A percentile compares a stretch with the other conserved stretches of the same genome.
These are phyloP conservation scores for Phytophthora melonis DNA, from an alignment of 352 stramenopile genomes.

Conservation along the genomic window DNA sequence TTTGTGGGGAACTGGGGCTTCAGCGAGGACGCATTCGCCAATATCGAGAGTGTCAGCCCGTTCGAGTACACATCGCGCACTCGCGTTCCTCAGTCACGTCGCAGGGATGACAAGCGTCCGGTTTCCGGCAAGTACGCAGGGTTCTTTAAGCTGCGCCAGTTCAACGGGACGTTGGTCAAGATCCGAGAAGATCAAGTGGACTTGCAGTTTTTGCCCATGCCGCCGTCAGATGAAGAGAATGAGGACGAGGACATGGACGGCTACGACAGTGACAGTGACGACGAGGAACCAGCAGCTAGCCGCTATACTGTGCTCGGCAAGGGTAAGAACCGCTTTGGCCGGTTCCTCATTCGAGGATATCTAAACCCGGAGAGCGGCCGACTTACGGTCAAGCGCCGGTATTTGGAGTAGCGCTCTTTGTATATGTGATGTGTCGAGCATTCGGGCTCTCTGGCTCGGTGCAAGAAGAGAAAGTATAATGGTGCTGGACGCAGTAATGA, in stretches of 20 bases:
- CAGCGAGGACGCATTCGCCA: constrained; percentile 60
- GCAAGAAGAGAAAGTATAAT: neutral
- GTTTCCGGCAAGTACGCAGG: constrained; percentile 73
- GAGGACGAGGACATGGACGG: constrained; percentile 36
- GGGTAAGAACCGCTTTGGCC: constrained; percentile 70
- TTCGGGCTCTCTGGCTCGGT: neutral
- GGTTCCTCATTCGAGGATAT: constrained; percentile 79
- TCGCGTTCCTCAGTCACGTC: constrained; percentile 43
- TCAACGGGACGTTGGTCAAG: constrained; percentile 63
- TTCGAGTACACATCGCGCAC: constrained; percentile 73
- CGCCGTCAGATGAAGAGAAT: constrained; percentile 31
- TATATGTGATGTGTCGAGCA: neutral
- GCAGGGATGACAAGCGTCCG: constrained; percentile 56
- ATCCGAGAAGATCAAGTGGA: constrained; percentile 74
- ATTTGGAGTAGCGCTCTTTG: constrained; percentile 49
- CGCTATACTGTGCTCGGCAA: constrained; percentile 74
- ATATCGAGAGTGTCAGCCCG: constrained; percentile 51
- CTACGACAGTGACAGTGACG: constrained; percentile 33
- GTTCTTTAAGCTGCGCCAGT: constrained; percentile 81
- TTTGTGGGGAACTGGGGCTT: constrained; percentile 76
- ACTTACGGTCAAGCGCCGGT: constrained; percentile 65
- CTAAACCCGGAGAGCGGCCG: constrained; percentile 52
- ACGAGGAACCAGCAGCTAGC: constrained; percentile 37
- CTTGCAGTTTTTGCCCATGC: constrained; percentile 69
- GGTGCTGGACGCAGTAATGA: constrained; percentile 7